Base-by-base conservation (phyloP, 140 eudicot species). In the Stevia rebaudiana region DNA sequence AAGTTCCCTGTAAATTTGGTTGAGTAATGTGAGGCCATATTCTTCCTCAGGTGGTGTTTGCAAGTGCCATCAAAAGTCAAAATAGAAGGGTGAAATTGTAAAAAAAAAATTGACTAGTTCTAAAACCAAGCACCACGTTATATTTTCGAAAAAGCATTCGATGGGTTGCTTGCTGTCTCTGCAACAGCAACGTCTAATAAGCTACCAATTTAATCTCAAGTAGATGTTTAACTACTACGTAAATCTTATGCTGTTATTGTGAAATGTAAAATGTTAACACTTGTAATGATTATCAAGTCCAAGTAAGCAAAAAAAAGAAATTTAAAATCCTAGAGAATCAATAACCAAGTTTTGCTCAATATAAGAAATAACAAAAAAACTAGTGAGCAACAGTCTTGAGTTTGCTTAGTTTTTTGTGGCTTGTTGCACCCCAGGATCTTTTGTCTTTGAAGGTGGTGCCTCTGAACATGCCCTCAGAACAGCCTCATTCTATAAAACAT, bases 381-480 rank as follows among this genome's bases (percentile, higher is more conserved):
- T n/a, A 39, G 25, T 11, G 50, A 13, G 19, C 1, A 1, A 12
- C 17, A 30, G 47, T n/a, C 71, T 58, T 56, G 36, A 18, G 36
- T 61, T 33, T 41, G 68, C 74, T 65, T 69, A 54, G 76, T 15
- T 52, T 47, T 54, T 73, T 16, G 56, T 31, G 62, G 30, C 75
- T 74, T 81, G 68, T 73, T 65, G 68, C 37, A 52, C 59, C 35
- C 47, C 67, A 41, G 51, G 51, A 24, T 55, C 71, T 21, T 68
- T 76, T 16, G 61, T 49, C 64, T 68, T 75, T 4, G 79, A 63
- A 22, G 80, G 76, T 50, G 94, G 84, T 40, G 81, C 37, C 74
- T 82, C 85, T 33, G 95, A 73, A 69, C 89, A 81, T 51, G 89
- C 95, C 81, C 79, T 81, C 75, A 88, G 61, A 30, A 88, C 94